phyloP scores from a whole-genome alignment of 2,329 filamentous ascomycete species.

The Blastomyces gilchristii region DNA sequence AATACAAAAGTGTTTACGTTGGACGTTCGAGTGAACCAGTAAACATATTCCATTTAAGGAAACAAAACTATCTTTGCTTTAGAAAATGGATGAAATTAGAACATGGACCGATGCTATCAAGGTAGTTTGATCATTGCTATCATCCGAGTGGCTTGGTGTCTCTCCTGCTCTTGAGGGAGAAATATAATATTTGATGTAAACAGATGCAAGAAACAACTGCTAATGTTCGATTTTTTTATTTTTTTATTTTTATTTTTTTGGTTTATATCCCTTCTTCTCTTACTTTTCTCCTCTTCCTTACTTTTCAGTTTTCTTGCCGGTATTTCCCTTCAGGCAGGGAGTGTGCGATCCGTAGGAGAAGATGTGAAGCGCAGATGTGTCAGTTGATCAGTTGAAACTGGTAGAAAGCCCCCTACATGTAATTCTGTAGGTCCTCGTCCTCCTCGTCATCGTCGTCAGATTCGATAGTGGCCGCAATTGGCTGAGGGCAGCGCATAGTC shows the following conservation, averaged over 20 bases:
- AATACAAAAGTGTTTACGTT: background rate
- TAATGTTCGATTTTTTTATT: background rate
- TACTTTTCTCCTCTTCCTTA: too few relatives aligned
- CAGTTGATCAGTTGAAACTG: background rate
- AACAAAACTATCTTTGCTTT: background rate
- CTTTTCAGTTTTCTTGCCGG: too few relatives aligned
- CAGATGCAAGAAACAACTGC: background rate
- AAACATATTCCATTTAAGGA: background rate
- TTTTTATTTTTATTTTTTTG: too few relatives aligned
- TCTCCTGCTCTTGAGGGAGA: background rate
- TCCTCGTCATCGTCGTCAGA: slow-evolving; percentile 19
- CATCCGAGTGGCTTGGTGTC: background rate
- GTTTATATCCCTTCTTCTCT: too few relatives aligned
- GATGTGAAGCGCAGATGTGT: background rate
- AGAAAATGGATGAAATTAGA: background rate
- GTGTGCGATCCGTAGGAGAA: background rate
- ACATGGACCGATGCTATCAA: background rate
- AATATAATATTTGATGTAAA: background rate
- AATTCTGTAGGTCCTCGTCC: slow-evolving; percentile 18
- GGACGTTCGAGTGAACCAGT: background rate
- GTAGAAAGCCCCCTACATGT: slow-evolving; percentile 10
- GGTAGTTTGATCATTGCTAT: background rate
- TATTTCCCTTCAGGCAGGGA: background rate
- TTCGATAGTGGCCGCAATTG: slow-evolving; percentile 12
- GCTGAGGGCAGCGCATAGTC: slow-evolving; percentile 16